Evolutionary conservation across 768 basidiomycete genomes (phyloP), one percentile per base, ranked within the genome.

Genomic region (Tephrocybe sp.): DNA sequence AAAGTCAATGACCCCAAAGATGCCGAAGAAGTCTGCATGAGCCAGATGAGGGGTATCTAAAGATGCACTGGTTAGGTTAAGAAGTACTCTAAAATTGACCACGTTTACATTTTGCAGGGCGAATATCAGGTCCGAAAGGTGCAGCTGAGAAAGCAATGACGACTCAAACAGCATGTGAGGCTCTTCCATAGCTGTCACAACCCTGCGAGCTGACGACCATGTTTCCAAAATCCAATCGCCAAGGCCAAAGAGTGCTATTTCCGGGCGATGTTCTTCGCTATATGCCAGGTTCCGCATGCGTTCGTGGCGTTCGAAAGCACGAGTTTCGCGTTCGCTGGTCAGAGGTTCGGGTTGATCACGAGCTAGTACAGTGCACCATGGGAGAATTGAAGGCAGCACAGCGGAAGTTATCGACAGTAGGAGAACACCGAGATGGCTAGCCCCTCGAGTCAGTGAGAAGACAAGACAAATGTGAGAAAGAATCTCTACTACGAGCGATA

Each of bases 141-240:
- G 83, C 56, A 82, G 72, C 53, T 81, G 77, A 47, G 78, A 71
- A 44, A 84, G 56, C 27, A 84, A 67, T 7, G 78, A 74, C 16
- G 75, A 66, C 37, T 76, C 70, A 45, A 69, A 68, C 37, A 69
- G 64, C 50, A 67, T 65, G 55, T 66, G 56, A 57, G 72, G 62
- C 50, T 73, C 74, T 57, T 84, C 82, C 22, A 80, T 77, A 12
- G 78, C 76, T 45, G 86, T 68, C 38, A 84, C 77, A 16, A 79
- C 66, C 61, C 73, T 78, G 56, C 84, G 72, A 3, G 89, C 80
- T 25, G 67, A 72, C 3, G 84, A 76, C 91, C 91, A 94, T 6
- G 82, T 80, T 47, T 79, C 75, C 50, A 94, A 69, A 46, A 94
- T 84, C 92, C 91, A 94, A 31, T 88, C 84, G 10, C 83, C 84